Evolutionary conservation across 2,329 filamentous ascomycete species (phyloP).

Genomic region (Bipolaris oryzae): DNA sequence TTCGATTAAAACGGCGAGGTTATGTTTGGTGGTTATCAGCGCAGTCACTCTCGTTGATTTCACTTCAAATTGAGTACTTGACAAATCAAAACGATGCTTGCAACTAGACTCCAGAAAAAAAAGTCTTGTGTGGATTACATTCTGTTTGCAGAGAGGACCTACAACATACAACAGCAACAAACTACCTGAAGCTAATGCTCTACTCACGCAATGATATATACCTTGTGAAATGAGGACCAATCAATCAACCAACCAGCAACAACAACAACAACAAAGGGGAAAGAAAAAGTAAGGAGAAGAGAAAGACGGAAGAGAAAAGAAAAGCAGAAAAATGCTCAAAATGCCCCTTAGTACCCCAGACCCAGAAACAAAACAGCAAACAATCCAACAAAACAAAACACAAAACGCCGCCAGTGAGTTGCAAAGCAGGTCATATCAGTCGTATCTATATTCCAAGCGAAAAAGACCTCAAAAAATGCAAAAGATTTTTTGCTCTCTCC

Average conservation of each 20-base stretch:
- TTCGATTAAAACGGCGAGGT: too few species aligned
- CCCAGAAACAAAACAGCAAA: not conserved
- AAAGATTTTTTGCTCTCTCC: not conserved
- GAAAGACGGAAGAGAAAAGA: not conserved
- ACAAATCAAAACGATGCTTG: too few species aligned
- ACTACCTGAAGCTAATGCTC: not conserved
- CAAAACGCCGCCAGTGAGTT: not conserved
- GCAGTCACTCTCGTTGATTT: too few species aligned
- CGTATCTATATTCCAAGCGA: constrained; percentile 11
- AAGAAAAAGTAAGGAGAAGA: not conserved
- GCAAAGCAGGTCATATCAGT: not conserved
- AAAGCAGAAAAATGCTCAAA: not conserved
- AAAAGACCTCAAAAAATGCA: not conserved
- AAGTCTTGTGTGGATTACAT: not conserved
- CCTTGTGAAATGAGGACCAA: not conserved
- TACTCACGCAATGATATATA: constrained; percentile 8
- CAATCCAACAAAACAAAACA: not conserved
- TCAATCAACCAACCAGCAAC: not conserved
- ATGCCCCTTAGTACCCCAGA: not conserved
- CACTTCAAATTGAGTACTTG: too few species aligned
- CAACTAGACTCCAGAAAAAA: too few species aligned
- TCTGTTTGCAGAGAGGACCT: not conserved
- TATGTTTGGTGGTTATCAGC: too few species aligned
- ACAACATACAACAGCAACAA: not conserved
- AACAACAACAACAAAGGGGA: not conserved